Evolutionary conservation across 2,329 filamentous ascomycete genomes (phyloP), one percentile per base, ranked within the genome.

Genomic region (Sarocladium kiliense): DNA sequence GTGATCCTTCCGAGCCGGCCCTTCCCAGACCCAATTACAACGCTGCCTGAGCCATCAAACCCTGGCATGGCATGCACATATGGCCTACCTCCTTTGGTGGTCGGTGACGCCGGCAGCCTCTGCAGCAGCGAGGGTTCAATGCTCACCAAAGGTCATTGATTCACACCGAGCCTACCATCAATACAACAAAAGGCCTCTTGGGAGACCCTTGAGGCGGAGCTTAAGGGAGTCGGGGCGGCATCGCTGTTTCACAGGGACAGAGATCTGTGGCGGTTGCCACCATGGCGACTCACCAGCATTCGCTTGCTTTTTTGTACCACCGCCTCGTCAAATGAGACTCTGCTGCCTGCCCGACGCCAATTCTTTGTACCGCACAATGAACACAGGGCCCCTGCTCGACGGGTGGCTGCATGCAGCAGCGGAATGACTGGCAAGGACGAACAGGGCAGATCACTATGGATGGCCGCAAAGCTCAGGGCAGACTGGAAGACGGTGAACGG

Each of bases 181-280:
- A 16, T 41, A n/a, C n/a, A 6, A 7, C 30, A 32, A 12, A 12
- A 12, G 6, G 7, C 6, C 30, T 32, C 30, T 32, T 6, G 12
- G 7, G 7, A 12, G 37, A 9, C 14, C 37, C 37, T 7, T 41
- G 14, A 45, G 44, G 4, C 23, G 44, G 44, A 6, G n/a, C 16
- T 12, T 30, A 32, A 36, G 21, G 14, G 27, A 19, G 27, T 23
- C 21, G 18, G 47, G 23, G 47, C 47, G 10, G 30, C 47, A 51
- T 51, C 47, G 47, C 19, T 23, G 47, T 51, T 21, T 21, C 47
- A 51, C 47, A 51, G 25, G 26, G 18, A 30, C 27, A 32, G 26
- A 51, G 47, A 51, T 51, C 47, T 51, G 47, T 51, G 47, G 47
- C 47, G 47, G 47, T 51, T 51, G 47, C 47, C 47, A 51, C 47